These are phyloP conservation scores for Colletotrichum tofieldiae DNA, from an alignment of 2,329 filamentous ascomycete genomes.

Conservation along the genomic window DNA sequence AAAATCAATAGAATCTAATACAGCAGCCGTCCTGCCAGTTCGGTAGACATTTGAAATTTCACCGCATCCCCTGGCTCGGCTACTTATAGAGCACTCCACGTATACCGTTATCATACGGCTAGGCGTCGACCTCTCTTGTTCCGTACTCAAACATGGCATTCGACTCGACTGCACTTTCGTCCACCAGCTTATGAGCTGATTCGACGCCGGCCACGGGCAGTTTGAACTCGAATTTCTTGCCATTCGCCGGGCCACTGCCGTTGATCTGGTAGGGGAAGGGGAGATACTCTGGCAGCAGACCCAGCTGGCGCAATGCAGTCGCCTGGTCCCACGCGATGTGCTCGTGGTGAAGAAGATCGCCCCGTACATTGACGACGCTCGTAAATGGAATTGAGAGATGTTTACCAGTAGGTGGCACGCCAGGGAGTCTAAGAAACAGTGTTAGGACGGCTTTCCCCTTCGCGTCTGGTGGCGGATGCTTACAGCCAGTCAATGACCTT, in stretches of 20 bases:
- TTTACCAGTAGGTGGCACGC: conserved; percentile 68
- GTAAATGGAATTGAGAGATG: conserved; percentile 73
- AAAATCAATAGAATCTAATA: not conserved
- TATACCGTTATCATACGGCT: not conserved
- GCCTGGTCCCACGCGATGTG: conserved; percentile 80
- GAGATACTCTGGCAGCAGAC: conserved; percentile 71
- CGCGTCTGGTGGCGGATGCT: conserved; percentile 48
- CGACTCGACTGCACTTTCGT: conserved; percentile 50
- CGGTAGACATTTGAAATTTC: not conserved
- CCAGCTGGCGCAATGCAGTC: conserved; percentile 73
- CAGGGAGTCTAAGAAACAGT: conserved; percentile 59
- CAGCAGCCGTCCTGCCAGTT: not conserved
- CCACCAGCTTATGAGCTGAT: conserved; percentile 52
- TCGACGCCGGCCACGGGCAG: conserved; percentile 53
- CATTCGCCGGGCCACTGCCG: conserved; percentile 26
- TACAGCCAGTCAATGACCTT: conserved; percentile 79
- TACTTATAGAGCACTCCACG: not conserved
- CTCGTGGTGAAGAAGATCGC: conserved; percentile 76
- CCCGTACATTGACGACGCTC: conserved; percentile 74
- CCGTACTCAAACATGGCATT: conserved; percentile 50
- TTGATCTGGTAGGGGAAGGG: conserved; percentile 64
- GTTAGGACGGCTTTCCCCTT: not conserved
- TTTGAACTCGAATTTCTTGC: conserved; percentile 48
- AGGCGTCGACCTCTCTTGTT: conserved; percentile 36
- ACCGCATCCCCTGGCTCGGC: not conserved